phyloP scores from a whole-genome alignment of 768 basidiomycete genomes.

The Lenzites betulinus region DNA sequence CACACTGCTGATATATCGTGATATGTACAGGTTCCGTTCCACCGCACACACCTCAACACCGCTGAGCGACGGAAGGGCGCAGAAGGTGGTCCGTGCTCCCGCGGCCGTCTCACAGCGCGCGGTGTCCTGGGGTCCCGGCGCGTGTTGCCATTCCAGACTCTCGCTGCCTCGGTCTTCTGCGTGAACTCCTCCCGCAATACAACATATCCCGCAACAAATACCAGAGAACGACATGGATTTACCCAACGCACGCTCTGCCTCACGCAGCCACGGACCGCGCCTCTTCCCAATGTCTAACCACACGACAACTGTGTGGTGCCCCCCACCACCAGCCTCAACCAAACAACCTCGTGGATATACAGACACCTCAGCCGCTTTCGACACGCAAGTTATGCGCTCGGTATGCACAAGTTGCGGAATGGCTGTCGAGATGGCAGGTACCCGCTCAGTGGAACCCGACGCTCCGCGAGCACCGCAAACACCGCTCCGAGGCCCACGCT shows the following conservation, averaged over 20 bases:
- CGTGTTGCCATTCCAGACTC: slow-evolving; percentile 27
- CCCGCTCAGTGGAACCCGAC: background rate
- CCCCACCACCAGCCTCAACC: background rate
- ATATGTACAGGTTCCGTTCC: background rate
- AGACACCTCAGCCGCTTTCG: background rate
- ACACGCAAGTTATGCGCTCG: background rate
- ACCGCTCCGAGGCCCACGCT: slow-evolving; percentile 5
- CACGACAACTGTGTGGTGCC: background rate
- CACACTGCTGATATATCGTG: background rate
- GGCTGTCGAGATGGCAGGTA: background rate
- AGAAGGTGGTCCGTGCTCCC: slow-evolving; percentile 25
- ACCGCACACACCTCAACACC: background rate
- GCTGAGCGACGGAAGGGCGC: background rate
- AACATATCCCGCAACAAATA: too few relatives aligned
- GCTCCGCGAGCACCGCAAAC: slow-evolving; percentile 5
- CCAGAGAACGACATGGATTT: too few relatives aligned
- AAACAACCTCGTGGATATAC: background rate
- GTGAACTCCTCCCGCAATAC: slow-evolving; percentile 4
- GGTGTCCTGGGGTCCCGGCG: slow-evolving; percentile 20
- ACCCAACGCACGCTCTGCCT: too few relatives aligned
- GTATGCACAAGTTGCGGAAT: too few relatives aligned
- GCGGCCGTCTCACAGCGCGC: slow-evolving; percentile 8
- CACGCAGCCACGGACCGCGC: background rate
- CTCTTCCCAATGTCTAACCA: too few relatives aligned
- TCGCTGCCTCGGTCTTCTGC: background rate